Evolutionary conservation across 1,139 yeast genomes (phyloP).

Genomic region (Candida pseudoviswanathii): DNA sequence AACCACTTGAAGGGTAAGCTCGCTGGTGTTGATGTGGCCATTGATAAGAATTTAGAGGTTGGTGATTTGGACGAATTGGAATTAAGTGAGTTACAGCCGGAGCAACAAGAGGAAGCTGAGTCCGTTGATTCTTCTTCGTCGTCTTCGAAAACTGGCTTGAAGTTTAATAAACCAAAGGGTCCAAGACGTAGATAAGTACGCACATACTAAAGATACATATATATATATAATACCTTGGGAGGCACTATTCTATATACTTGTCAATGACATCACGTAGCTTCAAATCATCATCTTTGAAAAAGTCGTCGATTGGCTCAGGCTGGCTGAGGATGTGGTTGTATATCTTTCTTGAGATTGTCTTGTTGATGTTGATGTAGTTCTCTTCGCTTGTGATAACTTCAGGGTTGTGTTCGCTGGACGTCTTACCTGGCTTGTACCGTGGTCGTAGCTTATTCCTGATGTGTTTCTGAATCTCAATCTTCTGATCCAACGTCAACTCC

Average conservation of each 20-base stretch:
- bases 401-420: slow-evolving; percentile 18
- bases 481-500: slow-evolving; percentile 44
- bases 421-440: slow-evolving; percentile 29
- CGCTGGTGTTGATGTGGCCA: slow-evolving; percentile 4
- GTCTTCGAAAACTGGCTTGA: slow-evolving; percentile 25
- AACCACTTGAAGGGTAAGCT: slow-evolving; percentile 42
- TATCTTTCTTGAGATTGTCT: slow-evolving; percentile 45
- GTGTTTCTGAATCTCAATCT: slow-evolving; percentile 51
- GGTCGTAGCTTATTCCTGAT: slow-evolving; percentile 55
- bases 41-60: slow-evolving; percentile 56
- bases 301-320: slow-evolving; percentile 11
- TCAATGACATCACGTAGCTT: slow-evolving; percentile 27
- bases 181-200: slow-evolving; percentile 47
- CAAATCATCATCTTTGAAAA: slow-evolving; percentile 18
- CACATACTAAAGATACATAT: not conserved
- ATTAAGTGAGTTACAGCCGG: slow-evolving; percentile 25
- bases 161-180: slow-evolving; percentile 57
- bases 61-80: slow-evolving; percentile 74
- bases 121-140: slow-evolving; percentile 14
- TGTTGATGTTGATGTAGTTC: slow-evolving; percentile 39
- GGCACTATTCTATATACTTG: slow-evolving; percentile 17
- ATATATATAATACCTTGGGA: not conserved
- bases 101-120: slow-evolving; percentile 16
- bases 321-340: slow-evolving; percentile 31
- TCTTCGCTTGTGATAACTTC: slow-evolving; percentile 28